These are phyloP conservation scores for Dioszegia crocea DNA, from an alignment of 768 basidiomycete species.

Conservation along the genomic window DNA sequence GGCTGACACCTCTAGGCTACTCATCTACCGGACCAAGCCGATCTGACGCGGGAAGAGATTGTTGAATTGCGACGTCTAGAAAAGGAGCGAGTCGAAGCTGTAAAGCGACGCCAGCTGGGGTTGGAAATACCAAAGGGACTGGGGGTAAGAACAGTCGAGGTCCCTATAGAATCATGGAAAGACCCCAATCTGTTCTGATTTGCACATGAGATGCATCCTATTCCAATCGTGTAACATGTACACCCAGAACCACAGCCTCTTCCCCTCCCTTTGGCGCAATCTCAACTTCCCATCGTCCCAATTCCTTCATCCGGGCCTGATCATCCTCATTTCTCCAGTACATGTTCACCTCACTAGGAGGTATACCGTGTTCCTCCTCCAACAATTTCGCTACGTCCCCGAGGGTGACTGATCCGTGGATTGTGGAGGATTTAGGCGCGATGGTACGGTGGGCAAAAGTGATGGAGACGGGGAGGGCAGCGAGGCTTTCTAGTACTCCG, in stretches of 20 bases:
- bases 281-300: slow-evolving; percentile 19
- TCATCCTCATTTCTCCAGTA: slow-evolving; percentile 12
- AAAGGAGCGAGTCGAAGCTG: slow-evolving; percentile 74
- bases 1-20: slow-evolving; percentile 4
- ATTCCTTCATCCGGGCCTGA: slow-evolving; percentile 27
- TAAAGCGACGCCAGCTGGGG: slow-evolving; percentile 37
- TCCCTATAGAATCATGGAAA: slow-evolving; percentile 5
- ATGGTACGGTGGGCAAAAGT: slow-evolving; percentile 20
- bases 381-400: slow-evolving; percentile 17
- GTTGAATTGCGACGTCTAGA: slow-evolving; percentile 77
- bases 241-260: slow-evolving; percentile 12
- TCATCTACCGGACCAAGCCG: slow-evolving; percentile 50
- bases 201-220: background rate
- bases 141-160: slow-evolving; percentile 42
- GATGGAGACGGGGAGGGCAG: slow-evolving; percentile 18
- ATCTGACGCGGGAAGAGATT: slow-evolving; percentile 72
- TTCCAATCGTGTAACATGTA: slow-evolving; percentile 20
- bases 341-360: slow-evolving; percentile 7
- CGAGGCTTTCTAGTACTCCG: slow-evolving; percentile 9
- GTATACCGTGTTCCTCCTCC: slow-evolving; percentile 12
- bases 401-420: slow-evolving; percentile 28
- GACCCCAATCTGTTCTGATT: slow-evolving; percentile 3
- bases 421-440: background rate
- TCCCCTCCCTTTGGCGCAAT: slow-evolving; percentile 16
- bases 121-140: slow-evolving; percentile 40